Conservation (phyloP, 148 eudicot species). For the Nepenthes mirabilis region DNA sequence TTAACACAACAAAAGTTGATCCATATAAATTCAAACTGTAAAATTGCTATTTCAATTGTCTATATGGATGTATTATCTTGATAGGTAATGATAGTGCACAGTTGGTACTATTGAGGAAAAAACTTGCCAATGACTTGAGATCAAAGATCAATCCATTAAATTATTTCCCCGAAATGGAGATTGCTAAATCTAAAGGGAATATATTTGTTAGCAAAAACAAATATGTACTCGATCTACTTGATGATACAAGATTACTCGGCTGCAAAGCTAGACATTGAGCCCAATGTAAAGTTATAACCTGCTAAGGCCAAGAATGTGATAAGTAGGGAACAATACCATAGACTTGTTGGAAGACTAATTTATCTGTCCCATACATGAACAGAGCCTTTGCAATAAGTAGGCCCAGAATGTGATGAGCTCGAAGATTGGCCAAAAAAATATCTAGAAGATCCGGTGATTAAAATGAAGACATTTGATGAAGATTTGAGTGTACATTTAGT, state of each 20-base stretch:
- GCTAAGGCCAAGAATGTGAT: background rate
- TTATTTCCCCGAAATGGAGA: background rate
- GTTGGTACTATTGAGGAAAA: no score
- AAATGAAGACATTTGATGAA: no score
- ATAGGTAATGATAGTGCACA: background rate
- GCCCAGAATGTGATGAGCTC: background rate
- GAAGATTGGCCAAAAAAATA: no score
- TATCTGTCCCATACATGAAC: background rate
- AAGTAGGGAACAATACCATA: background rate
- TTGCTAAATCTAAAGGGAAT: background rate
- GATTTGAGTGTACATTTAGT: no score
- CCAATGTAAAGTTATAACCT: background rate
- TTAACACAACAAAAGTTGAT: no score
- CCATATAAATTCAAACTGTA: background rate
- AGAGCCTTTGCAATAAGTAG: background rate
- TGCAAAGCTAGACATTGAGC: slow-evolving; percentile 5
- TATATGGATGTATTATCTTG: slow-evolving; percentile 5
- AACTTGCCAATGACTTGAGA: background rate
- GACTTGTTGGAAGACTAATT: background rate
- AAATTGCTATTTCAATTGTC: background rate
- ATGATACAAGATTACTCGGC: background rate
- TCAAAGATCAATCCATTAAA: background rate
- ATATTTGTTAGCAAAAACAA: background rate
- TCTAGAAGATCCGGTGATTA: no score
- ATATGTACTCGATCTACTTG: background rate